Conservation (phyloP, 148 eudicot genomes). For the Amaranthus cruentus region DNA sequence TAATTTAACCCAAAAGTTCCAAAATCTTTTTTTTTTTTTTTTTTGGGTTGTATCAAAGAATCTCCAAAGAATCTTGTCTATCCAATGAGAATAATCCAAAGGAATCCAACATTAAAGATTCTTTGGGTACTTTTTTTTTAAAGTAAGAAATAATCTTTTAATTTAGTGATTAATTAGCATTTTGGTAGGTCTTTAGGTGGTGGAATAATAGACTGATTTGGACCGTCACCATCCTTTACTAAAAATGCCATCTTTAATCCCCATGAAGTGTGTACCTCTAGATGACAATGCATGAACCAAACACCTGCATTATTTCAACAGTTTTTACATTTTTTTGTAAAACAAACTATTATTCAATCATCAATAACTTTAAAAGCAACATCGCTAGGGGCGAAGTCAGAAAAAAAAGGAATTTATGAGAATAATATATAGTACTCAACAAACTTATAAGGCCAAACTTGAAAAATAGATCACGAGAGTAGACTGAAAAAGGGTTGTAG, state of each 20-base stretch:
- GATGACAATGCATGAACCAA: constrained; percentile 80
- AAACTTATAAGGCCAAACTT: too few relatives aligned
- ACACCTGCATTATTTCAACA: constrained; percentile 34
- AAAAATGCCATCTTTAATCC: constrained; percentile 75
- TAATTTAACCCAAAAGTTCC: constrained; percentile 1
- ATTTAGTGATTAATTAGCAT: constrained; percentile 26
- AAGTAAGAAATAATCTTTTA: neutral
- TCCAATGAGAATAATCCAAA: constrained; percentile 5
- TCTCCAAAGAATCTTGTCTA: constrained; percentile 22
- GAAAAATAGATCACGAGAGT: too few relatives aligned
- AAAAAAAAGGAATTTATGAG: neutral
- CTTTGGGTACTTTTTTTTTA: neutral
- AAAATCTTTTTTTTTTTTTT: neutral
- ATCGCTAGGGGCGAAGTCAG: neutral
- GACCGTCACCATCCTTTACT: constrained; percentile 63
- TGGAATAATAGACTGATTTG: constrained; percentile 44
- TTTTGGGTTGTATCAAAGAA: neutral
- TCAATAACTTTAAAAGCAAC: too few relatives aligned
- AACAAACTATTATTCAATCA: too few relatives aligned
- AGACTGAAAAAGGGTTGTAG: too few relatives aligned
- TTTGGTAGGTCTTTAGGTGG: constrained; percentile 72
- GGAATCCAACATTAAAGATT: neutral
- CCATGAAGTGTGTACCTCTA: constrained; percentile 79
- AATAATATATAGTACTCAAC: too few relatives aligned
- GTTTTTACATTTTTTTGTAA: too few relatives aligned